Evolutionary conservation across 2,329 filamentous ascomycete genomes (phyloP).

Genomic region (Orbilia ellipsospora): DNA sequence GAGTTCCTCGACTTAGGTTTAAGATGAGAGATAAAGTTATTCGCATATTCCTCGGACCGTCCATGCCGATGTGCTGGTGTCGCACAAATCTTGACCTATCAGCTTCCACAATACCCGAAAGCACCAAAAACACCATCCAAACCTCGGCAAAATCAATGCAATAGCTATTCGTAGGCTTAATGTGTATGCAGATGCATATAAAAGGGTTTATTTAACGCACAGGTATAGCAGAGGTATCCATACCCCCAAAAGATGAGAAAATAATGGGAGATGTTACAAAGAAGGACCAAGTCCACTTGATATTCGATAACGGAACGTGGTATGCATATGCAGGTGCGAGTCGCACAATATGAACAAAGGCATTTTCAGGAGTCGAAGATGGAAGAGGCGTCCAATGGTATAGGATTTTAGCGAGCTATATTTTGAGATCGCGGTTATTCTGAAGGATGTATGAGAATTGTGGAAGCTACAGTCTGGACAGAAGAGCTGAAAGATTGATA

Average conservation of each 20-base stretch:
- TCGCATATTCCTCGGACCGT: not conserved
- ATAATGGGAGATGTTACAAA: not conserved
- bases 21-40: not conserved
- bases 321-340: no score
- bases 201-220: not conserved
- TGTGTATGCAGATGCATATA: not conserved
- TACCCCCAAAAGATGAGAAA: not conserved
- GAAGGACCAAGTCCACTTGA: no score
- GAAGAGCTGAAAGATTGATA: no score
- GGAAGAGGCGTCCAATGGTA: no score
- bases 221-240: not conserved
- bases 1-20: not conserved
- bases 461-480: no score
- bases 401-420: no score
- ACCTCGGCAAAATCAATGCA: not conserved
- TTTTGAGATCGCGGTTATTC: no score
- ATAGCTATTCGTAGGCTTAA: not conserved
- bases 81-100: not conserved
- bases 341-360: no score
- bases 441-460: no score
- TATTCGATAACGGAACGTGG: no score
- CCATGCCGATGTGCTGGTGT: not conserved
- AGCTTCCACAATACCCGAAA: constrained; percentile 7
- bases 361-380: no score
- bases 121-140: no score